These are phyloP conservation scores for Xylaria telfairii DNA, from an alignment of 495 filamentous ascomycete species.

Conservation along the genomic window DNA sequence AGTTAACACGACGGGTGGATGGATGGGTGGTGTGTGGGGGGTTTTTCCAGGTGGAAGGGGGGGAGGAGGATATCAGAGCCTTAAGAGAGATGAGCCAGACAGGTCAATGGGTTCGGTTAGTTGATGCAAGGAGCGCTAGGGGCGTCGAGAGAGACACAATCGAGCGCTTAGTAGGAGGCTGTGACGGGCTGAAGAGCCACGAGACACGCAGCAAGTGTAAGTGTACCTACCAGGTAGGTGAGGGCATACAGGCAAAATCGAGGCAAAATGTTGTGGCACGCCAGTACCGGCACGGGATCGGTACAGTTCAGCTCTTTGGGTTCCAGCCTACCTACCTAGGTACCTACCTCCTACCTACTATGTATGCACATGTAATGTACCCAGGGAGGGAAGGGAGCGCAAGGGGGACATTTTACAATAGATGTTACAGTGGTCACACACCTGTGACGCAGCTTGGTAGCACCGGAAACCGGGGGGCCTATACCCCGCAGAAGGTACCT, in stretches of 20 bases:
- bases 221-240: too few relatives aligned
- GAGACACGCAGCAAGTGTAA: too few relatives aligned
- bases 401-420: too few relatives aligned
- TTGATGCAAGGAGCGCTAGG: not conserved
- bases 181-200: not conserved
- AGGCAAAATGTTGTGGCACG: slow-evolving; percentile 8
- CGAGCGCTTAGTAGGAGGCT: not conserved
- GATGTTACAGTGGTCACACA: not conserved
- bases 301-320: not conserved
- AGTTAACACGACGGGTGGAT: not conserved
- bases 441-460: not conserved
- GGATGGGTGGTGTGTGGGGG: not conserved
- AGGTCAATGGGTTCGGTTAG: not conserved
- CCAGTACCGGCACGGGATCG: not conserved
- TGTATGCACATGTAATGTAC: too few relatives aligned
- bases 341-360: too few relatives aligned
- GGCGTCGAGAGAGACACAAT: not conserved
- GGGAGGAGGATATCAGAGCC: not conserved
- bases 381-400: too few relatives aligned
- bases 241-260: not conserved
- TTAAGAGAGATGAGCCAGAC: not conserved
- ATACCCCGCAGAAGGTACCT: too few relatives aligned
- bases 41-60: not conserved
- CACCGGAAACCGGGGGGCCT: too few relatives aligned
- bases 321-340: not conserved